Conservation (phyloP, 2,329 filamentous ascomycete genomes). For the Fusarium sp. region DNA sequence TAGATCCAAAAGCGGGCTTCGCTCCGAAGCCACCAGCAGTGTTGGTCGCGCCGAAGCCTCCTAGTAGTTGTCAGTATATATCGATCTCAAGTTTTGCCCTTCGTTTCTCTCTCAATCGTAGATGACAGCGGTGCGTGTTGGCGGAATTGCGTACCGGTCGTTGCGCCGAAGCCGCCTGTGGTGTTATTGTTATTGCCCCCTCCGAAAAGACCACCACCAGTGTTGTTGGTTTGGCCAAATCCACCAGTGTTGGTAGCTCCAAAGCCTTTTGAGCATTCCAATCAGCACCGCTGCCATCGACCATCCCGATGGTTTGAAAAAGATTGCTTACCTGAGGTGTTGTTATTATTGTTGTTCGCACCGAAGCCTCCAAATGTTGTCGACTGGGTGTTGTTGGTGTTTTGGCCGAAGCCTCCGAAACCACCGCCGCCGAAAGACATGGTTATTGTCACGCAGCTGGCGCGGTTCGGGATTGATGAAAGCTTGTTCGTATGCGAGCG, state of each 20-base stretch:
- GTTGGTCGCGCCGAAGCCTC: slow-evolving; percentile 52
- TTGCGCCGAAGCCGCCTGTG: slow-evolving; percentile 52
- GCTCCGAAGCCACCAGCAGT: slow-evolving; percentile 53
- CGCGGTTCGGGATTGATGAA: slow-evolving; percentile 34
- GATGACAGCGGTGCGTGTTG: slow-evolving; percentile 33
- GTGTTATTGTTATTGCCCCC: slow-evolving; percentile 46
- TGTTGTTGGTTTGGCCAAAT: slow-evolving; percentile 56
- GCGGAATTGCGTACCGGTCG: slow-evolving; percentile 47
- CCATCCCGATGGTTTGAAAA: slow-evolving; percentile 24
- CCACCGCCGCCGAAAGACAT: slow-evolving; percentile 68
- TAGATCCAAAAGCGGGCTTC: slow-evolving; percentile 65
- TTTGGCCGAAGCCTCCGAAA: slow-evolving; percentile 66
- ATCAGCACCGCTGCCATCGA: slow-evolving; percentile 40
- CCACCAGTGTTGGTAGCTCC: slow-evolving; percentile 49
- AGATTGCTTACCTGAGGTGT: slow-evolving; percentile 63
- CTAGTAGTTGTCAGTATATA: slow-evolving; percentile 42
- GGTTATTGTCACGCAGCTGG: slow-evolving; percentile 44
- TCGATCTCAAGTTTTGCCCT: slow-evolving; percentile 9
- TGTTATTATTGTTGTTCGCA: slow-evolving; percentile 51
- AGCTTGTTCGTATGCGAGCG: slow-evolving; percentile 28
- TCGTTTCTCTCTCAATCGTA: slow-evolving; percentile 26
- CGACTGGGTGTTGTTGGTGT: slow-evolving; percentile 57
- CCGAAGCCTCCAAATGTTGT: slow-evolving; percentile 69
- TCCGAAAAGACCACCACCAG: slow-evolving; percentile 60
- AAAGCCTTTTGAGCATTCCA: slow-evolving; percentile 49